These are phyloP conservation scores for Asterophora parasitica DNA, from an alignment of 768 basidiomycete species.

Conservation along the genomic window DNA sequence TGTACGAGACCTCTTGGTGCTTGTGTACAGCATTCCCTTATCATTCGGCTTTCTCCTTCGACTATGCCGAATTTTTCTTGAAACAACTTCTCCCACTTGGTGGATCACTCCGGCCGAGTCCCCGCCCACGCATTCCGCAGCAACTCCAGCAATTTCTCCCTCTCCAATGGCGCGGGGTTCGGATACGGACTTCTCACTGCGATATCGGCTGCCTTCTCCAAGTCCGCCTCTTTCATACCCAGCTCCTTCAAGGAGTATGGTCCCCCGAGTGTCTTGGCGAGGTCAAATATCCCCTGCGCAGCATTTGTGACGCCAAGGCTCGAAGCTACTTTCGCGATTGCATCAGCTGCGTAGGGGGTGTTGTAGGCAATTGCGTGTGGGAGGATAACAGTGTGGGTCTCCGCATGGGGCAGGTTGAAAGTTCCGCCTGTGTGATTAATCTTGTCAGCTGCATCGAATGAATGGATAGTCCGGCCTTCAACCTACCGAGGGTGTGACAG, in stretches of 20 bases:
- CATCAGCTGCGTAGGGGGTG: slow-evolving; percentile 26
- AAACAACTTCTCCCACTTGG: neutral
- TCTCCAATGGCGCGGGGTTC: slow-evolving; percentile 34
- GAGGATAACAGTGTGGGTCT: slow-evolving; percentile 39
- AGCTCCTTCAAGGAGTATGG: slow-evolving; percentile 30
- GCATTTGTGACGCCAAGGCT: slow-evolving; percentile 20
- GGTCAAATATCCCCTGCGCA: slow-evolving; percentile 21
- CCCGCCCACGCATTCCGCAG: slow-evolving; percentile 28
- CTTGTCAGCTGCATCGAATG: neutral
- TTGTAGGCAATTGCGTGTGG: slow-evolving; percentile 38
- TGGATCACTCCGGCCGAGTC: slow-evolving; percentile 19
- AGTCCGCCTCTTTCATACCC: slow-evolving; percentile 36
- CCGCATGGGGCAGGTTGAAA: slow-evolving; percentile 36
- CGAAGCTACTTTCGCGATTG: slow-evolving; percentile 29
- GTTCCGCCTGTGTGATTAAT: slow-evolving; percentile 27
- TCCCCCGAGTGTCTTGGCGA: slow-evolving; percentile 23
- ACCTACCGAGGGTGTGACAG: slow-evolving; percentile 31
- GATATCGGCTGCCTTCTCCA: slow-evolving; percentile 33
- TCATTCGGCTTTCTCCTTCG: neutral
- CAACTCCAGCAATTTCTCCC: slow-evolving; percentile 24
- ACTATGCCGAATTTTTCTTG: neutral
- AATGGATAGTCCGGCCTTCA: slow-evolving; percentile 9
- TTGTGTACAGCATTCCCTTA: neutral
- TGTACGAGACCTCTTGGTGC: no score
- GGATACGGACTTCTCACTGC: slow-evolving; percentile 33